Conservation (phyloP, 2,329 filamentous ascomycete species). For the Ophiostoma ips region DNA sequence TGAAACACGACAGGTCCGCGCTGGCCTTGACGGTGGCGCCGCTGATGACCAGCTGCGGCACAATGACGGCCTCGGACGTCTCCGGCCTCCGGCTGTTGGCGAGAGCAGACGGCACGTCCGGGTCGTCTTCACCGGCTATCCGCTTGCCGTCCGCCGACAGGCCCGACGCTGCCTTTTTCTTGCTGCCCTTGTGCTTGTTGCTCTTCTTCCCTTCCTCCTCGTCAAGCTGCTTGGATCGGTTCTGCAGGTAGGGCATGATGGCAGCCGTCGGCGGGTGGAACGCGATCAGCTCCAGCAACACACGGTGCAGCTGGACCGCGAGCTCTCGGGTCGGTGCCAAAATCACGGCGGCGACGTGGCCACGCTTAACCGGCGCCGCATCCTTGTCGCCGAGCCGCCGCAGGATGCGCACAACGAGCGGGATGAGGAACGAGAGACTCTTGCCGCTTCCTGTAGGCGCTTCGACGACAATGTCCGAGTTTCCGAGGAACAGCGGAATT, state of each 20-base stretch:
- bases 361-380: constrained; percentile 60
- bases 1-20: constrained; percentile 75
- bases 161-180: constrained; percentile 1
- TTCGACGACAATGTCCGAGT: constrained; percentile 89
- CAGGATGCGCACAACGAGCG: constrained; percentile 68
- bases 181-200: constrained; percentile 35
- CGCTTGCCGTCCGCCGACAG: constrained; percentile 11
- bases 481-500: constrained; percentile 73
- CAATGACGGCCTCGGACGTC: constrained; percentile 37
- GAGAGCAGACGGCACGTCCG: neutral
- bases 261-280: constrained; percentile 74
- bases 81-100: constrained; percentile 23
- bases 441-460: constrained; percentile 68
- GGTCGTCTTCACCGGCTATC: constrained; percentile 11
- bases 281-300: constrained; percentile 60
- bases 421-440: constrained; percentile 69
- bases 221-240: constrained; percentile 14
- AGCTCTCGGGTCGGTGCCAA: constrained; percentile 89
- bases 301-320: constrained; percentile 76
- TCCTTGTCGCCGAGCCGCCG: constrained; percentile 29
- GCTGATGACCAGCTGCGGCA: constrained; percentile 80
- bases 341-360: constrained; percentile 82
- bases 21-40: constrained; percentile 58
- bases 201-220: neutral
- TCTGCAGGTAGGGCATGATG: constrained; percentile 37